phyloP scores from a whole-genome alignment of 1,139 yeast genomes.

The Candida tropicalis region DNA sequence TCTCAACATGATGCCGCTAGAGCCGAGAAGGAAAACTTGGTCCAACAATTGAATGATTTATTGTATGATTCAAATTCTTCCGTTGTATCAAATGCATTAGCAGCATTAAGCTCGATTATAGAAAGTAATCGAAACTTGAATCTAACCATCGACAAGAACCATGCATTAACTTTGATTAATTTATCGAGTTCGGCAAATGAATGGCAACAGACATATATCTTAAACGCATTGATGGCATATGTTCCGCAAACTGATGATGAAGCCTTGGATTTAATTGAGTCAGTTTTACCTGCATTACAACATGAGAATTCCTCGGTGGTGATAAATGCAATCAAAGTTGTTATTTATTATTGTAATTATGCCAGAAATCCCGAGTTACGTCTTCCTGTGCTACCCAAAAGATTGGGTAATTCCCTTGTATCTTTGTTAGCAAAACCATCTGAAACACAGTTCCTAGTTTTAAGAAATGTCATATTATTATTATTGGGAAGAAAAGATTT shows the following conservation, averaged over 20 bases:
- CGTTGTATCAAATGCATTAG: slow-evolving; percentile 74
- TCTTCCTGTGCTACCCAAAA: slow-evolving; percentile 54
- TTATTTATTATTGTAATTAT: slow-evolving; percentile 74
- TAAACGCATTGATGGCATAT: slow-evolving; percentile 67
- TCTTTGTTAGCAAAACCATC: slow-evolving; percentile 76
- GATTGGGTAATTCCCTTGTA: slow-evolving; percentile 72
- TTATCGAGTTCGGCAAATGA: slow-evolving; percentile 63
- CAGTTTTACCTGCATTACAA: slow-evolving; percentile 72
- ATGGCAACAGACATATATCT: slow-evolving; percentile 78
- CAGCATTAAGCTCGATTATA: slow-evolving; percentile 67
- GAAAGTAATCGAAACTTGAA: slow-evolving; percentile 54
- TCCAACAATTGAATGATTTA: slow-evolving; percentile 59
- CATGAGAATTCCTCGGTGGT: slow-evolving; percentile 86
- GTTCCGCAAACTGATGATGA: slow-evolving; percentile 71
- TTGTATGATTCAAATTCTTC: slow-evolving; percentile 58
- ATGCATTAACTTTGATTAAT: slow-evolving; percentile 55
- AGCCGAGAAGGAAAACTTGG: slow-evolving; percentile 48
- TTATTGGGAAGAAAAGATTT: slow-evolving; percentile 68
- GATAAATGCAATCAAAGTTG: slow-evolving; percentile 70
- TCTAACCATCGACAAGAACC: slow-evolving; percentile 57
- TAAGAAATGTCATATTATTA: slow-evolving; percentile 78
- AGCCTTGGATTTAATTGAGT: slow-evolving; percentile 67
- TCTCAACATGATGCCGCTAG: slow-evolving; percentile 58
- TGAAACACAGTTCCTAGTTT: slow-evolving; percentile 80
- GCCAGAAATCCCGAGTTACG: slow-evolving; percentile 47